Base-by-base conservation (phyloP, 352 stramenopile genomes). In the Globisporangium sylvaticum region DNA sequence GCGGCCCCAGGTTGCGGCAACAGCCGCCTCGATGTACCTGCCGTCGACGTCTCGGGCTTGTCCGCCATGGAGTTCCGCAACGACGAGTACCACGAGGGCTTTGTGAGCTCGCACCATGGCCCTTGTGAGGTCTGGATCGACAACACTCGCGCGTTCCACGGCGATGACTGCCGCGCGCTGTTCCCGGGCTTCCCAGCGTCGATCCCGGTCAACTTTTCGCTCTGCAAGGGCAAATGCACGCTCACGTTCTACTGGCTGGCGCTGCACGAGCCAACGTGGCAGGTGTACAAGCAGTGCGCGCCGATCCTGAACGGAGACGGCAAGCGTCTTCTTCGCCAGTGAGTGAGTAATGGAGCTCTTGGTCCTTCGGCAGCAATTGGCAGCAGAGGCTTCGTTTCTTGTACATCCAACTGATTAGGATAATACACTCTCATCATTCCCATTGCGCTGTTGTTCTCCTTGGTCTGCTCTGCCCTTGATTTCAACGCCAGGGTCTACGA, bases 51-150 rank as follows among this genome's bases (percentile, higher is more conserved):
- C n/a, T 70, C 63, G n/a, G 42, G 34, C 12, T 52, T 79, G 29
- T 66, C 58, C 1, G 56, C 57, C 27, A 68, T 79, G 67, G 39
- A 74, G 31, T 79, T 76, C 54, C 73, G 69, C 39, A 80, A 80
- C 62, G 71, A 80, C 58, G 70, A 82, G 61, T 64, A 72, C 48
- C 15, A 54, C 15, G 39, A 80, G 57, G 72, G 72, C 27, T 82
- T 82, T 55, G 58, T 76, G 22, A 58, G 9, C 32, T 79, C 75
- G n/a, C 75, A 82, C 53, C 62, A 77, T 57, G 75, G 75, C 2
- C 75, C 75, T 4, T 82, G 75, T 53, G 75, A 82, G 53, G 64
- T 73, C 24, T 82, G 72, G 72, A 80, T 79, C 64, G 75, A 82
- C 63, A 60, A 50, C 56, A 65, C n/a, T 29, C 64, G 67, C 53